Conservation (phyloP, 2,329 filamentous ascomycete genomes). For the Hirsutella rhossiliensis region DNA sequence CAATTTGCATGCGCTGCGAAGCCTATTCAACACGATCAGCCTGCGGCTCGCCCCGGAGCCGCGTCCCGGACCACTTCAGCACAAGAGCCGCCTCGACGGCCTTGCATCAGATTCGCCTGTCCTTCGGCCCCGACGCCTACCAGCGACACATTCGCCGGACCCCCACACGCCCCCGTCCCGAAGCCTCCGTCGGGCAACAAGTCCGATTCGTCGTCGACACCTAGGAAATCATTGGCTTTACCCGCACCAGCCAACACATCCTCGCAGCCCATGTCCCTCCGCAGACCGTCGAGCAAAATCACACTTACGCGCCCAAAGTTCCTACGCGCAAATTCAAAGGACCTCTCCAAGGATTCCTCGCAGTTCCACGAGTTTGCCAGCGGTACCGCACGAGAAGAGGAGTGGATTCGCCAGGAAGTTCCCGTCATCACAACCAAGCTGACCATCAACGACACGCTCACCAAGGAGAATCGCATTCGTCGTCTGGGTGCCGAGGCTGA, state of each 20-base stretch:
- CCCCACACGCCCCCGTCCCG: neutral
- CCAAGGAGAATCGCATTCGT: constrained; percentile 81
- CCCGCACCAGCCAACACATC: constrained; percentile 9
- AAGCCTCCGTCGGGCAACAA: constrained; percentile 7
- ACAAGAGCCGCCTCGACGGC: constrained; percentile 35
- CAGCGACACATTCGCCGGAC: constrained; percentile 11
- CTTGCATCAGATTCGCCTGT: constrained; percentile 68
- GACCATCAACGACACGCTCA: constrained; percentile 79
- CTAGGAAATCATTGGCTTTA: constrained; percentile 14
- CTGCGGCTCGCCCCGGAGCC: constrained; percentile 18
- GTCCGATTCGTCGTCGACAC: constrained; percentile 17
- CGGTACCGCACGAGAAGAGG: constrained; percentile 69
- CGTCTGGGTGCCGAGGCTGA: constrained; percentile 81
- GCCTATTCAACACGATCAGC: constrained; percentile 32
- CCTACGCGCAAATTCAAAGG: constrained; percentile 35
- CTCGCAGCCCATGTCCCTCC: constrained; percentile 9
- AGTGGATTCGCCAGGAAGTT: constrained; percentile 71
- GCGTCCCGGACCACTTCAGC: constrained; percentile 20
- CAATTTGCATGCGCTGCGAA: constrained; percentile 78
- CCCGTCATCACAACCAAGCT: constrained; percentile 55
- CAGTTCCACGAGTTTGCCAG: constrained; percentile 88
- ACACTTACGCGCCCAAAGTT: constrained; percentile 27
- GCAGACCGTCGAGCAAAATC: constrained; percentile 10
- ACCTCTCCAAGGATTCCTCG: constrained; percentile 41
- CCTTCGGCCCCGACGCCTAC: constrained; percentile 37